These are phyloP conservation scores for Salvia hispanica DNA, from an alignment of 257 asterid genomes.

Conservation along the genomic window DNA sequence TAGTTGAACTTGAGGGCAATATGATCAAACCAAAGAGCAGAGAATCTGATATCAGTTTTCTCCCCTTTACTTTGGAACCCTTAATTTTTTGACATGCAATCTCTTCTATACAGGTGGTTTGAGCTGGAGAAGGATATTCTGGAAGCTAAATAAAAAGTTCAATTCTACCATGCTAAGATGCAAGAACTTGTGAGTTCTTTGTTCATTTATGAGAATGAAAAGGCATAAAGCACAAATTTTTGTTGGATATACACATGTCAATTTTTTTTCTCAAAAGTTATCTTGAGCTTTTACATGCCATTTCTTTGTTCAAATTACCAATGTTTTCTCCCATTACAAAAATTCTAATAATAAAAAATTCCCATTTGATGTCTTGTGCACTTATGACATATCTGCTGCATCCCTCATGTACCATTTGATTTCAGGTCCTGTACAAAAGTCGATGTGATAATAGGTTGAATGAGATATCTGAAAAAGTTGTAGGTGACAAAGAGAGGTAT, in stretches of 20 bases:
- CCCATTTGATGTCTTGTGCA: neutral
- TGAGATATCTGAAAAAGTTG: constrained; percentile 83
- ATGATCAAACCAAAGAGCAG: constrained; percentile 3
- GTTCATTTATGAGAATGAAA: constrained; percentile 13
- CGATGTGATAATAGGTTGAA: constrained; percentile 90
- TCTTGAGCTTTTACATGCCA: too few relatives aligned
- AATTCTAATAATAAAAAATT: neutral
- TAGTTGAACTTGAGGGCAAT: neutral
- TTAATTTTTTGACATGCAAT: constrained; percentile 25
- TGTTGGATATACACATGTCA: constrained; percentile 2
- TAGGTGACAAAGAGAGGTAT: constrained; percentile 90
- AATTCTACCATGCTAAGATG: constrained; percentile 88
- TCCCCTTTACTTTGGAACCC: constrained; percentile 12
- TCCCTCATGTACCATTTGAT: constrained; percentile 37
- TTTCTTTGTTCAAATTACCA: too few relatives aligned
- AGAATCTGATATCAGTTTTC: neutral
- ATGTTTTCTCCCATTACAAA: too few relatives aligned
- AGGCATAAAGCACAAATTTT: neutral
- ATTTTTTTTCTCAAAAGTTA: constrained; percentile 7
- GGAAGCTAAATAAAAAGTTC: constrained; percentile 86
- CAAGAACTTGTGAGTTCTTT: constrained; percentile 90
- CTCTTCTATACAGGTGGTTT: constrained; percentile 63
- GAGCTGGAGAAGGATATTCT: constrained; percentile 93
- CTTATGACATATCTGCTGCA: constrained; percentile 20
- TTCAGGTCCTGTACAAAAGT: constrained; percentile 88